Evolutionary conservation across 2,329 filamentous ascomycete species (phyloP).

Genomic region (Penicillium verrucosum): DNA sequence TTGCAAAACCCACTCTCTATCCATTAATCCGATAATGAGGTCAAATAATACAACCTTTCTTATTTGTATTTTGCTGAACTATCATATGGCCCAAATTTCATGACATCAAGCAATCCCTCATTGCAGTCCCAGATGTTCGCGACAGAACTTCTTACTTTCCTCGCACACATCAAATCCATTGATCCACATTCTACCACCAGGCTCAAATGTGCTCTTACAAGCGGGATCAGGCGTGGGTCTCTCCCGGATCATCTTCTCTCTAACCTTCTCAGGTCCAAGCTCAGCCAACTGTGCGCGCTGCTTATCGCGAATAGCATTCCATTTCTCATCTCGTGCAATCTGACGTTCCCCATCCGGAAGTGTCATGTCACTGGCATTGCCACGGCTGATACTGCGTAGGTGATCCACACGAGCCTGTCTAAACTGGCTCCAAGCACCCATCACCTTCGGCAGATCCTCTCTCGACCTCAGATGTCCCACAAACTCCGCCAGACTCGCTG

Average conservation of each 20-base stretch:
- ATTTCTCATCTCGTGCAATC: background rate
- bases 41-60: too few relatives aligned
- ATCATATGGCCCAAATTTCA: too few relatives aligned
- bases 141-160: background rate
- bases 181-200: background rate
- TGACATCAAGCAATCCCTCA: too few relatives aligned
- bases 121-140: background rate
- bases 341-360: background rate
- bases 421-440: background rate
- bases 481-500: background rate
- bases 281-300: background rate
- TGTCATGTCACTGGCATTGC: background rate
- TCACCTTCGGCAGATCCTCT: background rate
- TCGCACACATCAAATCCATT: background rate
- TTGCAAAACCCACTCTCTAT: too few relatives aligned
- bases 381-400: background rate
- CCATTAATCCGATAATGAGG: too few relatives aligned
- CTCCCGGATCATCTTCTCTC: background rate
- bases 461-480: background rate
- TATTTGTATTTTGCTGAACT: too few relatives aligned
- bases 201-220: background rate
- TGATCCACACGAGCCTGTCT: background rate
- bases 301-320: background rate
- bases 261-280: background rate
- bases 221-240: background rate